phyloP scores from a whole-genome alignment of 331 rosid species.

The Prunus yedoensis region DNA sequence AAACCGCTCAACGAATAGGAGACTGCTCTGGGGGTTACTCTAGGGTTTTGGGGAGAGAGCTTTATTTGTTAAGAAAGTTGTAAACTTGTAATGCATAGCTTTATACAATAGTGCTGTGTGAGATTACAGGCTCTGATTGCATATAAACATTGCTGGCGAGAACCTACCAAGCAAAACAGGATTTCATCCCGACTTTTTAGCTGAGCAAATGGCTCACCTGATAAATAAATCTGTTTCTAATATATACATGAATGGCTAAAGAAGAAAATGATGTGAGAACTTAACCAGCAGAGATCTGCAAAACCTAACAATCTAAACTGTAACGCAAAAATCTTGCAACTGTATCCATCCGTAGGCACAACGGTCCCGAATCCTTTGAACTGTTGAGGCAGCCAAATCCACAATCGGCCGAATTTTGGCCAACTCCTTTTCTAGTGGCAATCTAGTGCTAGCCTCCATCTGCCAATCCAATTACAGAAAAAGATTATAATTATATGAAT shows the following conservation, averaged over 20 bases:
- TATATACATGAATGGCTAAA: neutral
- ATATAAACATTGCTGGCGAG: too few relatives aligned
- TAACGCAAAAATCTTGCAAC: constrained; percentile 50
- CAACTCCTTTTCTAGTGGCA: constrained; percentile 64
- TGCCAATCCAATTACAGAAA: constrained; percentile 23
- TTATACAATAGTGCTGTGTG: too few relatives aligned
- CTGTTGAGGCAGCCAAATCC: constrained; percentile 59
- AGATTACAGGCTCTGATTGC: too few relatives aligned
- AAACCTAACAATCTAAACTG: constrained; percentile 37
- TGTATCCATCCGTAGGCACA: constrained; percentile 83
- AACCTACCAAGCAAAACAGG: neutral
- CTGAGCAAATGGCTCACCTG: neutral
- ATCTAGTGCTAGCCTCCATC: constrained; percentile 59
- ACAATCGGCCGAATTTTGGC: constrained; percentile 54
- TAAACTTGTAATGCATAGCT: too few relatives aligned
- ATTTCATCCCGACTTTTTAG: neutral
- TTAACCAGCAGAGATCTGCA: neutral
- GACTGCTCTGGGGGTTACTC: too few relatives aligned
- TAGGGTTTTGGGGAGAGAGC: too few relatives aligned
- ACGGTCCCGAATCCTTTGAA: constrained; percentile 66
- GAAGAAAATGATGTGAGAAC: neutral
- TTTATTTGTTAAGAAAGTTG: too few relatives aligned
- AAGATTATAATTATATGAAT: neutral
- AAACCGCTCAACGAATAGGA: too few relatives aligned
- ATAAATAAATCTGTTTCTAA: neutral